These are phyloP conservation scores for Fonsecaea erecta DNA, from an alignment of 2,329 filamentous ascomycete genomes.

Conservation along the genomic window DNA sequence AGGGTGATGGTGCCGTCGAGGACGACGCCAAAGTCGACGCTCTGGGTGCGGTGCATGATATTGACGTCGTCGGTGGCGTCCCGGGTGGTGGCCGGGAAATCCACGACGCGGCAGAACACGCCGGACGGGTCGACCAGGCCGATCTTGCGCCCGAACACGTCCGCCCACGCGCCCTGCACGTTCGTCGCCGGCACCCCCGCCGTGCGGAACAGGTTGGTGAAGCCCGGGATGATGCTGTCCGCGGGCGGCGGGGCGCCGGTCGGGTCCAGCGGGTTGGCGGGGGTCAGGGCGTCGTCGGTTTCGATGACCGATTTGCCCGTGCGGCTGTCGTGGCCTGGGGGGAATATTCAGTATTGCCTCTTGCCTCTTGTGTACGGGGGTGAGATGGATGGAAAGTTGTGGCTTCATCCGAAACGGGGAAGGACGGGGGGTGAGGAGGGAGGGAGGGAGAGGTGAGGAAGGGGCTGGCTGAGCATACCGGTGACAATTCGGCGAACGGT, in stretches of 20 bases:
- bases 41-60: conserved; percentile 36
- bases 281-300: conserved; percentile 38
- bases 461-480: conserved; percentile 10
- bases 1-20: conserved; percentile 40
- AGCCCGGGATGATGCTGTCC: conserved; percentile 35
- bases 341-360: too few species aligned
- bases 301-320: conserved; percentile 40
- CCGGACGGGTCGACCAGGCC: conserved; percentile 35
- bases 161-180: conserved; percentile 35
- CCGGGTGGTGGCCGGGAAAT: conserved; percentile 34
- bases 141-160: conserved; percentile 39
- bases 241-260: conserved; percentile 30
- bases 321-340: conserved; percentile 35
- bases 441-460: background rate
- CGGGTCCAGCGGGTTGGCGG: conserved; percentile 39
- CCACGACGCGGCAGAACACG: conserved; percentile 38
- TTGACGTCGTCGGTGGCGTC: conserved; percentile 29
- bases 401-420: background rate
- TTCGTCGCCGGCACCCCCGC: conserved; percentile 36
- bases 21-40: conserved; percentile 43
- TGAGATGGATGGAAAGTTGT: too few species aligned
- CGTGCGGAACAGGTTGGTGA: conserved; percentile 39
- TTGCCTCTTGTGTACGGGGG: too few species aligned
- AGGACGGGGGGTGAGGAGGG: background rate
- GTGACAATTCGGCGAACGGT: conserved; percentile 31